phyloP scores from a whole-genome alignment of 495 filamentous ascomycete species.

The Aspergillus indologenus region DNA sequence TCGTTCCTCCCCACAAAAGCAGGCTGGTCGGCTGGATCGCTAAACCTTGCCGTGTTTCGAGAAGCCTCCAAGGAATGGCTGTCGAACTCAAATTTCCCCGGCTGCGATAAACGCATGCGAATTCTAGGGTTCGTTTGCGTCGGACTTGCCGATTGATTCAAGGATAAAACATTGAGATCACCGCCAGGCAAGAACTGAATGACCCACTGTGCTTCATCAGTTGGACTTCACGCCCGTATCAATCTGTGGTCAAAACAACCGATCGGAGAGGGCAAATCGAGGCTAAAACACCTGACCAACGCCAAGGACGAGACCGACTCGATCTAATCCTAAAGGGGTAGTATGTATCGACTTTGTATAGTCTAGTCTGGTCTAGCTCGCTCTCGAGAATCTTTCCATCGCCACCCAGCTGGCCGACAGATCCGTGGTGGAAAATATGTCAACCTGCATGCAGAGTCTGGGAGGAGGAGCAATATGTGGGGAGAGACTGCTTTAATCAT shows the following conservation, averaged over 20 bases:
- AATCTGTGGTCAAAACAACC: neutral
- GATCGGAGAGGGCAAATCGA: neutral
- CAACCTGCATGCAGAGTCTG: neutral
- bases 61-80: neutral
- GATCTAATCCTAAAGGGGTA: neutral
- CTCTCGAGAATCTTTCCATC: neutral
- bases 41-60: neutral
- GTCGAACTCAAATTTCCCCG: neutral
- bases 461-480: neutral
- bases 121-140: neutral
- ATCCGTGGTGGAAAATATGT: neutral
- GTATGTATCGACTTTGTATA: neutral
- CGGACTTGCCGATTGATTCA: neutral
- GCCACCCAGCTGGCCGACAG: neutral
- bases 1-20: neutral
- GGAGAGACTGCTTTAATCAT: neutral
- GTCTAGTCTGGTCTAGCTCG: neutral
- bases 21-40: neutral
- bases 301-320: neutral
- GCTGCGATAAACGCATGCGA: neutral
- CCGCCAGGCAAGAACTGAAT: neutral
- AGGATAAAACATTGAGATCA: neutral
- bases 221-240: neutral
- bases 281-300: neutral
- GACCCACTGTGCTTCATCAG: neutral